Conservation (phyloP, 1,284 basidiomycete genomes). For the Austropuccinia psidii region DNA sequence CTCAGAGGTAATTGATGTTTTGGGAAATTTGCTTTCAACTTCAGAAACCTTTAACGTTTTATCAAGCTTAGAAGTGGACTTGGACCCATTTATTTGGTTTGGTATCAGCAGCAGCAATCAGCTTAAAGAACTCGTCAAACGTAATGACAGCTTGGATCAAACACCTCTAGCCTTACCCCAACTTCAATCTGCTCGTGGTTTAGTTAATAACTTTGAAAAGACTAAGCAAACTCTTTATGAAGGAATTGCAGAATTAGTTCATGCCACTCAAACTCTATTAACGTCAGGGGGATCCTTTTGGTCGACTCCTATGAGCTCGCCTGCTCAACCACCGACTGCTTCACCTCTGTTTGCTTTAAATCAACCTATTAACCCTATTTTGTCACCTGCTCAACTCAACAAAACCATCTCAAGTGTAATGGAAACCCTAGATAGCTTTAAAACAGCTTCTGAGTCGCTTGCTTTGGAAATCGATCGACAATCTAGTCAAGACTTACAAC, state of each 20-base stretch:
- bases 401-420: not conserved
- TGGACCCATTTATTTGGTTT: slow-evolving; percentile 29
- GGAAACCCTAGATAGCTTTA: slow-evolving; percentile 1
- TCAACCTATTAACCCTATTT: not conserved
- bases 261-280: slow-evolving; percentile 2
- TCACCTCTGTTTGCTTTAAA: slow-evolving; percentile 23
- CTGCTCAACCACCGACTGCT: slow-evolving; percentile 25
- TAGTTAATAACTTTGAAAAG: slow-evolving; percentile 12
- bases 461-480: not conserved
- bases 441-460: not conserved
- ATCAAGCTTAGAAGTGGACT: slow-evolving; percentile 10
- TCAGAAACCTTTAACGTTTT: slow-evolving; percentile 2
- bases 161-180: not conserved
- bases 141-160: not conserved
- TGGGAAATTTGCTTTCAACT: not conserved
- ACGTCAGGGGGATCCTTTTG: not conserved
- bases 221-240: slow-evolving; percentile 20
- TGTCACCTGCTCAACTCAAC: not conserved
- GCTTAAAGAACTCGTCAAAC: not conserved
- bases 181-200: slow-evolving; percentile 13
- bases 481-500: not conserved
- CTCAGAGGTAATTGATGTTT: not conserved
- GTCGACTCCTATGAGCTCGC: not conserved
- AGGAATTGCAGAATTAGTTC: slow-evolving; percentile 11
- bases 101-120: not conserved